phyloP scores from a whole-genome alignment of 1,284 basidiomycete species.

The Ceratobasidium papillatum region DNA sequence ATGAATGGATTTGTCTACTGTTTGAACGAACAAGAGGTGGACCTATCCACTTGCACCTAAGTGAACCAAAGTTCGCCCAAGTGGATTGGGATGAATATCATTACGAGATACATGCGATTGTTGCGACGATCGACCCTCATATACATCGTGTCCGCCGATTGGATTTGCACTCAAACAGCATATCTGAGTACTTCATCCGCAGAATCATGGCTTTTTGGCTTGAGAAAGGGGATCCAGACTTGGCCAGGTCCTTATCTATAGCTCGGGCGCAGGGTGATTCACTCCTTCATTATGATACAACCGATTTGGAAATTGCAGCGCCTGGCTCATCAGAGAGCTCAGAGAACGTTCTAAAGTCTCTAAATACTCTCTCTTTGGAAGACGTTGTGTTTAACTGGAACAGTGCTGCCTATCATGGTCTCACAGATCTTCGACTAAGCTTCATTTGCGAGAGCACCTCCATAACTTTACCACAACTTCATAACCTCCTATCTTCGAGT shows the following conservation, averaged over 20 bases:
- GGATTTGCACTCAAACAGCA: not conserved
- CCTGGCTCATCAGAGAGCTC: not conserved
- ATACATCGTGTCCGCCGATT: not conserved
- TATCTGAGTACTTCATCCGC: not conserved
- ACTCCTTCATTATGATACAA: not conserved
- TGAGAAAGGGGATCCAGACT: not conserved
- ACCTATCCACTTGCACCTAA: not conserved
- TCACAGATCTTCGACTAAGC: not conserved
- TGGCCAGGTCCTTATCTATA: not conserved
- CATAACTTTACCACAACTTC: not conserved
- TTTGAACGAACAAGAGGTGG: not conserved
- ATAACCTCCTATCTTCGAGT: not conserved
- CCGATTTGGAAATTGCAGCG: too few species aligned
- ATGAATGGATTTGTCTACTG: not conserved
- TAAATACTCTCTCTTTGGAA: not conserved
- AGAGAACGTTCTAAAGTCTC: not conserved
- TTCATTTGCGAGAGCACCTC: not conserved
- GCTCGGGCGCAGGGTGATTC: not conserved
- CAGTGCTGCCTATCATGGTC: slow-evolving; percentile 2
- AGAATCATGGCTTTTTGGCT: not conserved
- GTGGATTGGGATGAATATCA: too few species aligned
- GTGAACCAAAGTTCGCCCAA: not conserved
- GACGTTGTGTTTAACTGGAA: not conserved
- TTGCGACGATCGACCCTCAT: not conserved
- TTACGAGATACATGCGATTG: not conserved